These are phyloP conservation scores for Sclerotinia glacialis DNA, from an alignment of 2,329 filamentous ascomycete species.

Conservation along the genomic window DNA sequence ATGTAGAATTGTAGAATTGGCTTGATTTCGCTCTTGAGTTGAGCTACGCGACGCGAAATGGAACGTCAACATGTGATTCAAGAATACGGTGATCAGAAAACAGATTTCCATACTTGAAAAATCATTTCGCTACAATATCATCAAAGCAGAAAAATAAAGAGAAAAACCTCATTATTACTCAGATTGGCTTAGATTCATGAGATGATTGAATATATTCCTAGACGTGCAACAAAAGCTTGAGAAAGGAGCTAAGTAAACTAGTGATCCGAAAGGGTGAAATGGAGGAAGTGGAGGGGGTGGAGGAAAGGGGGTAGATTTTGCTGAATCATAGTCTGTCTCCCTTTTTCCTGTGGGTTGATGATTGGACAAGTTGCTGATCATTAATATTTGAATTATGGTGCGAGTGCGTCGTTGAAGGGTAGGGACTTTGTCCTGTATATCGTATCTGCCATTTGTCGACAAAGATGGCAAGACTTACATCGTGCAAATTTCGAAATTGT, in stretches of 20 bases:
- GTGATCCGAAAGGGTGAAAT: neutral
- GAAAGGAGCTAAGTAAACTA: neutral
- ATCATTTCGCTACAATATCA: neutral
- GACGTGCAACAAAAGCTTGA: neutral
- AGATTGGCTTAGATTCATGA: neutral
- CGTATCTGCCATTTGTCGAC: too few species aligned
- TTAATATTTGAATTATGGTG: too few species aligned
- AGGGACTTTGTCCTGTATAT: too few species aligned
- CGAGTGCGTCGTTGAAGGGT: too few species aligned
- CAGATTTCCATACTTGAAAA: neutral
- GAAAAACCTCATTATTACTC: neutral
- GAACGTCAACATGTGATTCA: slow-evolving; percentile 17
- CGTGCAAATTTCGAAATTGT: too few species aligned
- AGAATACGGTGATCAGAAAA: neutral
- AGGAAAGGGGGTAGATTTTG: neutral
- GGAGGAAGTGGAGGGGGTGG: too few species aligned
- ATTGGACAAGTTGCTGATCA: too few species aligned
- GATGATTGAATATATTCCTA: neutral
- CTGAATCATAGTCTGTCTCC: neutral
- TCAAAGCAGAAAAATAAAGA: neutral
- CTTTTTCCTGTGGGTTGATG: neutral
- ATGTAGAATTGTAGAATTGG: neutral
- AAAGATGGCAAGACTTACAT: too few species aligned
- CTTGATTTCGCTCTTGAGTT: neutral
- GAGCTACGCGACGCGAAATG: slow-evolving; percentile 18